Evolutionary conservation across 192 early-diverging fungal genomes (phyloP), one percentile per base, ranked within the genome.

Genomic region (Coemansia sp.): DNA sequence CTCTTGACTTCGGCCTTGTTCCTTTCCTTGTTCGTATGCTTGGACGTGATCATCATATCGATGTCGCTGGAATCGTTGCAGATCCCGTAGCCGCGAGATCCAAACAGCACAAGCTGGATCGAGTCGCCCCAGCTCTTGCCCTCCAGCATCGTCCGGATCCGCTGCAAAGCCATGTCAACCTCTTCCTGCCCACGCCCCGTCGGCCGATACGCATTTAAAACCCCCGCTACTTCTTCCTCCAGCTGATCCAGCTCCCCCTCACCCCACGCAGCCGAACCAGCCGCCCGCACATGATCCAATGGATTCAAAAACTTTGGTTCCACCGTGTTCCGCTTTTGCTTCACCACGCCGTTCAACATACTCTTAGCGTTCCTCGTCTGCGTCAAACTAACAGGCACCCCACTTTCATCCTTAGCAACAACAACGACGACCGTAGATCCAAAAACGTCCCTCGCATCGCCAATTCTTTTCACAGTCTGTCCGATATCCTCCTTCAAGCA

Each of bases 51-150:
- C 28, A 64, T 28, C 41, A 52, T 32, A 12, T 64, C 62, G 45
- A 64, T 20, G 45, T 64, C 62, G 45, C 62, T 64, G 11, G 22
- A 14, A 48, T 64, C 39, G 28, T 35, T 51, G 45, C 62, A 64
- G 11, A 64, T 15, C 1, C 62, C 48, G 62, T 64, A 64, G 41
- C 41, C 45, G 22, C 62, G 62, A 8, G 62, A 64, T 3, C 62
- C 62, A 35, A 51, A 51, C 45, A 64, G 3, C 0, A 28, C 33
- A 7, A 51, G 12, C 8, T 34, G 7, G 12, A 41, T 61, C 39
- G 38, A 61, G 37, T 22, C 20, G 60, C 14, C 45, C 8, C 45
- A 15, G 45, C 45, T 48, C 45, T 12, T 48, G 45, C 45, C 14
- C 45, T 15, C 8, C 5, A 48, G 45, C 45, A 48, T 48, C 9